Percentiles rank a stretch among this genome's conserved stretches.
Conservation (phyloP, 306 rosid genomes). For the Crataegus laevigata region DNA sequence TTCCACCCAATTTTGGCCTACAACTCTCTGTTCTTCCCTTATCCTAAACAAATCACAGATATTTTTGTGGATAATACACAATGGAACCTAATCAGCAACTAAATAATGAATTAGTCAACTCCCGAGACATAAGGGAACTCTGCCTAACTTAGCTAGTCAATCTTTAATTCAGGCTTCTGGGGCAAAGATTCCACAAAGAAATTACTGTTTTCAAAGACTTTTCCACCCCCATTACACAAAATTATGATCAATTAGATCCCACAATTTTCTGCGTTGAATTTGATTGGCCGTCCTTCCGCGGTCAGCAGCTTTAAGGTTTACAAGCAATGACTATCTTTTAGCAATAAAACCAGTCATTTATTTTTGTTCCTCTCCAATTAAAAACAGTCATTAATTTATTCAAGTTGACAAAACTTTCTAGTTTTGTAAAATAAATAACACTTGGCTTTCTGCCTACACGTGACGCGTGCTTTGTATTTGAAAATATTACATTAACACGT, state of each 20-base stretch:
- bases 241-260: not conserved
- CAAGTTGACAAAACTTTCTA: no score
- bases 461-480: not conserved
- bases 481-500: not conserved
- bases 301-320: not conserved
- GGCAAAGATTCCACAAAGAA: not conserved
- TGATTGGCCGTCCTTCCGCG: not conserved
- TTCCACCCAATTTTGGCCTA: no score
- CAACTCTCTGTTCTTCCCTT: no score
- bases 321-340: not conserved
- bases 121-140: no score
- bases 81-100: no score
- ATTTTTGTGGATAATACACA: no score
- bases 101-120: no score
- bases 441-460: not conserved
- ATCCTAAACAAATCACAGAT: no score
- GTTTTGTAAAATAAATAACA: no score
- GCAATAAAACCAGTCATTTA: no score
- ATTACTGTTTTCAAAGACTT: not conserved
- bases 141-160: not conserved
- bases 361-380: not conserved
- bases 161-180: not conserved
- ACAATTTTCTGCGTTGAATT: not conserved
- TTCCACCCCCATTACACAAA: not conserved
- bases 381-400: not conserved